These are phyloP conservation scores for Kodamaea ohmeri DNA, from an alignment of 1,139 yeast genomes.

Conservation along the genomic window DNA sequence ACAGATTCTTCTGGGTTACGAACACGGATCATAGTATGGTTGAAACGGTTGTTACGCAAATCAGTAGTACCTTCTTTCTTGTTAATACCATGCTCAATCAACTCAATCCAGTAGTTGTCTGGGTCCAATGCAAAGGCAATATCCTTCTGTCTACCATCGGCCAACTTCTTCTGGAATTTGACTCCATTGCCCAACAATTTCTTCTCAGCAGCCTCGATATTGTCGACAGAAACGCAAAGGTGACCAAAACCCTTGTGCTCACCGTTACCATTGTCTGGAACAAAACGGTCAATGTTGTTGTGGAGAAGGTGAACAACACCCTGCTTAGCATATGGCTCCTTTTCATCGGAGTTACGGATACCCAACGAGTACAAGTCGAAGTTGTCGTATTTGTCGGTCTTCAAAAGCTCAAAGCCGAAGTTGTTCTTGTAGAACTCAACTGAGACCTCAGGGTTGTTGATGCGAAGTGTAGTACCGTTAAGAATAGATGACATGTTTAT, in stretches of 20 bases:
- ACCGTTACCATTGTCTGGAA: slow-evolving; percentile 75
- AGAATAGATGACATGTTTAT: slow-evolving; percentile 34
- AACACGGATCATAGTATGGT: slow-evolving; percentile 91
- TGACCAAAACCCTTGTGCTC: slow-evolving; percentile 94
- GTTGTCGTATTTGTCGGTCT: slow-evolving; percentile 51
- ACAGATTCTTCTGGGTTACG: slow-evolving; percentile 78
- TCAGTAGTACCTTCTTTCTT: slow-evolving; percentile 41
- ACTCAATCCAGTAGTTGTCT: slow-evolving; percentile 94
- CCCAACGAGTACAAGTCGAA: slow-evolving; percentile 65
- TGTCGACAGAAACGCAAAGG: slow-evolving; percentile 81
- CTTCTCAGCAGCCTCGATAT: slow-evolving; percentile 62
- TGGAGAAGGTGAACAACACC: slow-evolving; percentile 87
- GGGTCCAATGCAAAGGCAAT: slow-evolving; percentile 96
- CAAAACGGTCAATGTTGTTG: slow-evolving; percentile 46
- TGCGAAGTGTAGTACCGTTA: slow-evolving; percentile 75
- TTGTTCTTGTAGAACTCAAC: slow-evolving; percentile 69
- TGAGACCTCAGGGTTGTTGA: slow-evolving; percentile 76
- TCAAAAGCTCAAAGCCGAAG: slow-evolving; percentile 70
- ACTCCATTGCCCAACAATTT: slow-evolving; percentile 61
- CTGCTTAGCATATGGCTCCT: slow-evolving; percentile 53
- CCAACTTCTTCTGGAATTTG: slow-evolving; percentile 72
- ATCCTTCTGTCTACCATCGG: slow-evolving; percentile 88
- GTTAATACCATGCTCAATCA: slow-evolving; percentile 59
- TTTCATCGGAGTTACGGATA: slow-evolving; percentile 29
- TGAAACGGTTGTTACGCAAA: slow-evolving; percentile 55